These are phyloP conservation scores for Lanzia echinophila DNA, from an alignment of 2,329 filamentous ascomycete species.

Conservation along the genomic window DNA sequence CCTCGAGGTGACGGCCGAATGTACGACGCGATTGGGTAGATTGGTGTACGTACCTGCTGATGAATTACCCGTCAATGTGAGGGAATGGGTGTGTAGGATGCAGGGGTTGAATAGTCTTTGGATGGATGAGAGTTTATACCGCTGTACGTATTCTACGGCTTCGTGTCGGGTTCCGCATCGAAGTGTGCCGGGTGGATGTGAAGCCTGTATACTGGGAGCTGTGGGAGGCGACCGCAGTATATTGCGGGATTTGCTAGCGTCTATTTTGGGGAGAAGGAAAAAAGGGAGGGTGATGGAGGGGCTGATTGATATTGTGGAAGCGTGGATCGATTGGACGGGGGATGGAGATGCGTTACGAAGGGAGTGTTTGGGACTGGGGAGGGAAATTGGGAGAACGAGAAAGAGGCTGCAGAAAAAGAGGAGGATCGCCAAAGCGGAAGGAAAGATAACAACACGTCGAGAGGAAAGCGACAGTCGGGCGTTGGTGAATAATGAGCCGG, in stretches of 20 bases:
- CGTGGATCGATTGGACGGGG: conserved; percentile 16
- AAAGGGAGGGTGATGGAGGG: conserved; percentile 9
- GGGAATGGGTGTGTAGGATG: conserved; percentile 13
- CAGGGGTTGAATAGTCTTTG: conserved; percentile 26
- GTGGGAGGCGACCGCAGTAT: conserved; percentile 39
- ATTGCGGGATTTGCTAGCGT: conserved; percentile 41
- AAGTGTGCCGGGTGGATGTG: conserved; percentile 36
- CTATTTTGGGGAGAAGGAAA: conserved; percentile 34
- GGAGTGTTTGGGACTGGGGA: conserved; percentile 11
- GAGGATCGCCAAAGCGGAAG: neutral
- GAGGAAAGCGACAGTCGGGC: neutral
- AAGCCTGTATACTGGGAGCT: conserved; percentile 46
- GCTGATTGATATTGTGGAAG: conserved; percentile 17
- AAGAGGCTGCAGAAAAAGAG: conserved; percentile 12
- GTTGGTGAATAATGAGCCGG: neutral
- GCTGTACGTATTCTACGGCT: conserved; percentile 12
- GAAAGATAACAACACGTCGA: neutral
- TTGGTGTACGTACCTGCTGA: conserved; percentile 11
- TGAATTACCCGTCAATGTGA: neutral
- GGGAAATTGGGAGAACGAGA: conserved; percentile 13
- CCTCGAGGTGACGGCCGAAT: conserved; percentile 37
- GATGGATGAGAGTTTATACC: conserved; percentile 34
- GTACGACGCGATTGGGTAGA: conserved; percentile 30
- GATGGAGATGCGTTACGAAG: neutral
- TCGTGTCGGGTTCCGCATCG: conserved; percentile 30